Percentiles rank a stretch among this genome's conserved stretches.
Evolutionary conservation across 2,329 filamentous ascomycete species (phyloP).

Genomic region (Ophiocordyceps camponoti-floridani): DNA sequence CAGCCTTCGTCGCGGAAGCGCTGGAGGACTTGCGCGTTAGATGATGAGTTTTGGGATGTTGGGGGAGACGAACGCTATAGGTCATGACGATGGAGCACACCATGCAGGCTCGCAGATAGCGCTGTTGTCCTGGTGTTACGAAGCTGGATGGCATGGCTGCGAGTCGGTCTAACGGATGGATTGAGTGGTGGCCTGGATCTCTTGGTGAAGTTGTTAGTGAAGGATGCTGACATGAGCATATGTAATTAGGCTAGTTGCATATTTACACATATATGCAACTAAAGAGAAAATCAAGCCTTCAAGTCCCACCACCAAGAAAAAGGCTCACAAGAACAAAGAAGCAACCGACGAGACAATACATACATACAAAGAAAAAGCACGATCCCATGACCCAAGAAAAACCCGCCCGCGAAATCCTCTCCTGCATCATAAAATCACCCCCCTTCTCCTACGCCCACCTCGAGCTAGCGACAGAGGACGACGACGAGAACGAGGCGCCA

Average conservation of each 20-base stretch:
- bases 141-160: constrained; percentile 29
- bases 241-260: no score
- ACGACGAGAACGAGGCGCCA: constrained; percentile 1
- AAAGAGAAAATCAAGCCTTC: neutral
- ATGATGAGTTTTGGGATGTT: neutral
- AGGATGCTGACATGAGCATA: no score
- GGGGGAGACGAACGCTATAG: constrained; percentile 38
- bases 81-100: constrained; percentile 91
- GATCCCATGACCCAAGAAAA: constrained; percentile 4
- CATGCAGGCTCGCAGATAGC: constrained; percentile 92
- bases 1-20: constrained; percentile 79
- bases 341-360: neutral
- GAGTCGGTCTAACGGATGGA: neutral
- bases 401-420: constrained; percentile 27
- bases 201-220: no score
- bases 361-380: neutral
- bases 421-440: constrained; percentile 31
- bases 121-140: constrained; percentile 57
- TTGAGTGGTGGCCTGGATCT: no score
- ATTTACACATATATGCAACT: neutral
- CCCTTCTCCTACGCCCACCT: constrained; percentile 40
- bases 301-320: neutral
- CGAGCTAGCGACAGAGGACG: constrained; percentile 20
- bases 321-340: neutral
- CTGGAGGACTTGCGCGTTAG: constrained; percentile 19